Percentiles rank a stretch among this genome's conserved stretches.
Conservation (phyloP, 2,329 filamentous ascomycete genomes). For the Xylaria hypoxylon region DNA sequence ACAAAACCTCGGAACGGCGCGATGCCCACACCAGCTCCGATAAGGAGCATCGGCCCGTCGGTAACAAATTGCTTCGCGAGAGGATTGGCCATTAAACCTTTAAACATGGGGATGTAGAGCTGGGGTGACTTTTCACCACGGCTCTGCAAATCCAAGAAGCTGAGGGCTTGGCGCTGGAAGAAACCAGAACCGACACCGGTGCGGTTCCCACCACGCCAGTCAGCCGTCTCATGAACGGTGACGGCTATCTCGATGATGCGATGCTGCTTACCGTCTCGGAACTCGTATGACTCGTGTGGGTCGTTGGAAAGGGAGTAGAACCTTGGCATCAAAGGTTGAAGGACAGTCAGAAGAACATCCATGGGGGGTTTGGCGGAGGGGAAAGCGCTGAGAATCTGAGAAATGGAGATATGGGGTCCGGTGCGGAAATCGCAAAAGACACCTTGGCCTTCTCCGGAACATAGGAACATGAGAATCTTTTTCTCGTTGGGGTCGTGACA, state of each 20-base stretch:
- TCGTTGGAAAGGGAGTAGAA: slow-evolving; percentile 99
- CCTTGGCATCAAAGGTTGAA: slow-evolving; percentile 92
- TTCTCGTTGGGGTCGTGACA: slow-evolving; percentile 83
- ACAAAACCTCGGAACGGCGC: slow-evolving; percentile 98
- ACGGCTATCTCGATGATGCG: slow-evolving; percentile 96
- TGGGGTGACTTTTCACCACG: slow-evolving; percentile 68
- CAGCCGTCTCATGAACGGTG: slow-evolving; percentile 86
- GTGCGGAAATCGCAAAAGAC: slow-evolving; percentile 95
- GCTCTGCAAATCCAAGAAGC: slow-evolving; percentile 75
- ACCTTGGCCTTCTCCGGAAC: slow-evolving; percentile 89
- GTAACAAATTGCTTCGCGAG: slow-evolving; percentile 90
- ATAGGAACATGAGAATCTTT: slow-evolving; percentile 87
- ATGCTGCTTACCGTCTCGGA: slow-evolving; percentile 75
- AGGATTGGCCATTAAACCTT: slow-evolving; percentile 96
- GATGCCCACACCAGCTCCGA: slow-evolving; percentile 95
- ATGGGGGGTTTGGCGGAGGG: slow-evolving; percentile 90
- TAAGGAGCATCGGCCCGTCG: slow-evolving; percentile 96
- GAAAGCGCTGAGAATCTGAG: slow-evolving; percentile 90
- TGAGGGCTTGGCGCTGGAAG: slow-evolving; percentile 84
- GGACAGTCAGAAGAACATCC: slow-evolving; percentile 80
- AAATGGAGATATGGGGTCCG: slow-evolving; percentile 84
- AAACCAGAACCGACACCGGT: slow-evolving; percentile 93
- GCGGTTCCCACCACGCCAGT: slow-evolving; percentile 79
- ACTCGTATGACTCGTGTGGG: slow-evolving; percentile 79
- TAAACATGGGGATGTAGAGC: slow-evolving; percentile 94